These are phyloP conservation scores for Syncephalastrum contaminatum DNA, from an alignment of 371 early-diverging fungal species.

Conservation along the genomic window DNA sequence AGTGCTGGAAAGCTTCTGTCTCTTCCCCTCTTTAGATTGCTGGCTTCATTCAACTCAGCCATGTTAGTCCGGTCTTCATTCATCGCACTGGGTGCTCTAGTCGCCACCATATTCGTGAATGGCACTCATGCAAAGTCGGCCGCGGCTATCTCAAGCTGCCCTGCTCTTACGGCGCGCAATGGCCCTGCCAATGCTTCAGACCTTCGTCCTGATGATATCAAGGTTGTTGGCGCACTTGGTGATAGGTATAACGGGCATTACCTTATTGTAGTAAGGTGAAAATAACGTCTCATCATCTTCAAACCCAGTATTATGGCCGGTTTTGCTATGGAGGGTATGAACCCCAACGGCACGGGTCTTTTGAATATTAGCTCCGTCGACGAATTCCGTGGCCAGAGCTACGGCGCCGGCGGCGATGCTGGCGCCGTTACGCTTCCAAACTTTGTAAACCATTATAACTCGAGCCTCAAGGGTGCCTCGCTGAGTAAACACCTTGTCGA, in stretches of 20 bases:
- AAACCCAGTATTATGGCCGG: conserved; percentile 40
- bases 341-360: conserved; percentile 10
- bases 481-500: conserved; percentile 32
- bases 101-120: no score
- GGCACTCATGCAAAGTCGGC: no score
- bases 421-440: conserved; percentile 41
- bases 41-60: no score
- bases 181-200: conserved; percentile 15
- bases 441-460: conserved; percentile 38
- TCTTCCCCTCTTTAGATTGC: no score
- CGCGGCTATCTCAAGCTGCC: conserved; percentile 16
- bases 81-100: no score
- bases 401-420: conserved; percentile 42
- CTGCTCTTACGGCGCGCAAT: conserved; percentile 15
- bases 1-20: no score
- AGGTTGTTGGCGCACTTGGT: conserved; percentile 22
- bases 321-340: conserved; percentile 27
- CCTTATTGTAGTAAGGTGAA: no score
- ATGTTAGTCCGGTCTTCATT: no score
- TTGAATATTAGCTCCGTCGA: conserved; percentile 18
- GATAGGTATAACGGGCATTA: conserved; percentile 22
- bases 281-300: background rate
- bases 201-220: conserved; percentile 30
- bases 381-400: conserved; percentile 47
- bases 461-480: conserved; percentile 32